Evolutionary conservation across 176 grass and related monocot species (phyloP).

Genomic region (Chloris gayana): DNA sequence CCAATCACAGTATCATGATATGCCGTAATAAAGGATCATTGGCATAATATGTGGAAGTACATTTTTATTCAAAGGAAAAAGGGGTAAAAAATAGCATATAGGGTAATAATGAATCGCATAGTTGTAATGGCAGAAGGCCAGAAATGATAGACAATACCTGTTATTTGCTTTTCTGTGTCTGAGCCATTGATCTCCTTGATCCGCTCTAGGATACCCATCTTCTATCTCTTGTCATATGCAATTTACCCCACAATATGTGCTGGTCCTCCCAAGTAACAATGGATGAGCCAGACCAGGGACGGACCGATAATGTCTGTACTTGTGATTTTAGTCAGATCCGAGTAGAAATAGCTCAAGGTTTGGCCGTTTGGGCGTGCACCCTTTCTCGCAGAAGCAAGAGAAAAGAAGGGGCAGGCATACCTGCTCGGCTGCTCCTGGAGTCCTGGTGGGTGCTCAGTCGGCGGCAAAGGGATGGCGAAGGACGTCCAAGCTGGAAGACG

Average conservation of each 20-base stretch:
- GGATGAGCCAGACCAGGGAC: neutral
- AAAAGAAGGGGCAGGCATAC: neutral
- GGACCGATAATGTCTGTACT: neutral
- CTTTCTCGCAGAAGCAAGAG: neutral
- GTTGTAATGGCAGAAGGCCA: neutral
- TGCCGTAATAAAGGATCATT: no score
- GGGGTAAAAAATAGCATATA: neutral
- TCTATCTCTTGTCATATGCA: slow-evolving; percentile 33
- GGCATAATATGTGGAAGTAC: neutral
- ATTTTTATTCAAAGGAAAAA: neutral
- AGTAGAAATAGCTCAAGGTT: no score
- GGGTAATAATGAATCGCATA: neutral
- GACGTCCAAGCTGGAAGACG: neutral
- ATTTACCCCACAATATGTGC: neutral
- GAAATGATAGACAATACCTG: slow-evolving; percentile 55
- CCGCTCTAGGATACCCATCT: slow-evolving; percentile 96
- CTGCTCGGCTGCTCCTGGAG: no score
- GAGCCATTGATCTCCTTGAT: slow-evolving; percentile 99
- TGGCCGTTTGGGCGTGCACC: neutral
- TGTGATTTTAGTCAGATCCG: no score
- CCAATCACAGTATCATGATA: no score
- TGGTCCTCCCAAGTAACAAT: neutral
- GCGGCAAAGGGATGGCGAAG: neutral
- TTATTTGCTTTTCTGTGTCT: slow-evolving; percentile 98
- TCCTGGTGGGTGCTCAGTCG: neutral